A percentile compares a stretch with the other conserved stretches of the same genome.
Evolutionary conservation across 1,284 basidiomycete species (phyloP).

Genomic region (Chalciporus piperatoides): DNA sequence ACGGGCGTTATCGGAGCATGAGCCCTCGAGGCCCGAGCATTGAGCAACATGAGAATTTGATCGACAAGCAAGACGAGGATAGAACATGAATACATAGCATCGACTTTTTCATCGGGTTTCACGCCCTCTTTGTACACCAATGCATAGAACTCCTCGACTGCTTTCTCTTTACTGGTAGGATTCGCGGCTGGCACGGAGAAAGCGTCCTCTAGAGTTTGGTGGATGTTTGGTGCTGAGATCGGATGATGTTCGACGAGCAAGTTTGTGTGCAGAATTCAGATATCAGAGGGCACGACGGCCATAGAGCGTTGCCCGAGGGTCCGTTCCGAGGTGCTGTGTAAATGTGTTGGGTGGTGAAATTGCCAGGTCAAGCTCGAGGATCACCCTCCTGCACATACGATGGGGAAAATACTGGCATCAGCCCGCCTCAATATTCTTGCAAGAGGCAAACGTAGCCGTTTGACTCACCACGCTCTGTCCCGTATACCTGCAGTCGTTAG

Average conservation of each 20-base stretch:
- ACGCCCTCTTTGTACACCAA: neutral
- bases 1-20: constrained; percentile 51
- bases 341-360: neutral
- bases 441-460: neutral
- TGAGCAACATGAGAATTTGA: too few species aligned
- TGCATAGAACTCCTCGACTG: neutral
- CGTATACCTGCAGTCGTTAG: constrained; percentile 16
- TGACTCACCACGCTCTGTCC: constrained; percentile 18
- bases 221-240: neutral
- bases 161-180: neutral
- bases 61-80: neutral
- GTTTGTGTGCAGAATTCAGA: constrained; percentile 4
- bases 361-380: too few species aligned
- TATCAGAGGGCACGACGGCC: neutral
- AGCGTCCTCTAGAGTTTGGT: neutral
- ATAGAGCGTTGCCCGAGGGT: constrained; percentile 21
- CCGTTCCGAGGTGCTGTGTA: constrained; percentile 15
- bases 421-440: constrained; percentile 1
- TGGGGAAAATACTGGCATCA: constrained; percentile 20
- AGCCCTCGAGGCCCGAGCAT: neutral
- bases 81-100: neutral
- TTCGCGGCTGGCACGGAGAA: too few species aligned
- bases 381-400: constrained; percentile 13
- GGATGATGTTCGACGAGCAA: constrained; percentile 19
- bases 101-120: neutral